phyloP scores from a whole-genome alignment of 2,329 filamentous ascomycete species.

The Penicillium sp. region DNA sequence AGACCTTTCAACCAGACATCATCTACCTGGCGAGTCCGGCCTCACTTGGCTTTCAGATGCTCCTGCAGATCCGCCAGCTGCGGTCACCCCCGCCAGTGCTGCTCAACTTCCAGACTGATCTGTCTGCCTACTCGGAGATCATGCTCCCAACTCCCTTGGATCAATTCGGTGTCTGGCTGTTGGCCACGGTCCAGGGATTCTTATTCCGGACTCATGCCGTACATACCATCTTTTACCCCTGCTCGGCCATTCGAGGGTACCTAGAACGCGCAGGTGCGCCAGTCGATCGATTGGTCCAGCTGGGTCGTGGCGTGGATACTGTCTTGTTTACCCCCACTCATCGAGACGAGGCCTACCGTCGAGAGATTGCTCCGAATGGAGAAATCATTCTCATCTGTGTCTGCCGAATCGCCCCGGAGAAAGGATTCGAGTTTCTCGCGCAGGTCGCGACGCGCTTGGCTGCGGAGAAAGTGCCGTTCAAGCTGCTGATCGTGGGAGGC shows the following conservation, averaged over 20 bases:
- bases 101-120: conserved; percentile 74
- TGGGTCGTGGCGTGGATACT: conserved; percentile 71
- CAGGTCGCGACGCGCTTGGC: conserved; percentile 62
- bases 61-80: conserved; percentile 71
- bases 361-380: conserved; percentile 63
- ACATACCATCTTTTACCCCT: conserved; percentile 73
- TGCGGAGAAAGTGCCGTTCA: conserved; percentile 63
- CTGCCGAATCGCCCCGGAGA: conserved; percentile 71
- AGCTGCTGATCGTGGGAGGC: conserved; percentile 70
- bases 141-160: conserved; percentile 70
- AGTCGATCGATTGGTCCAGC: conserved; percentile 61
- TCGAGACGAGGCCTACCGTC: conserved; percentile 60
- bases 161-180: conserved; percentile 65
- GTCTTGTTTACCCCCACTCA: conserved; percentile 63
- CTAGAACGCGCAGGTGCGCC: conserved; percentile 64
- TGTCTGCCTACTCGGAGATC: conserved; percentile 72
- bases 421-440: conserved; percentile 72
- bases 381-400: conserved; percentile 71
- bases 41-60: conserved; percentile 72
- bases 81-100: conserved; percentile 63
- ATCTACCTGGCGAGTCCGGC: conserved; percentile 74
- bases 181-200: conserved; percentile 69
- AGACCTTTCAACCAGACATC: conserved; percentile 70
- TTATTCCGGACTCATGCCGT: conserved; percentile 68
- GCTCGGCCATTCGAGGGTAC: conserved; percentile 66